These are phyloP conservation scores for Erodium maritimum DNA, from an alignment of 345 rosid species.

Conservation along the genomic window DNA sequence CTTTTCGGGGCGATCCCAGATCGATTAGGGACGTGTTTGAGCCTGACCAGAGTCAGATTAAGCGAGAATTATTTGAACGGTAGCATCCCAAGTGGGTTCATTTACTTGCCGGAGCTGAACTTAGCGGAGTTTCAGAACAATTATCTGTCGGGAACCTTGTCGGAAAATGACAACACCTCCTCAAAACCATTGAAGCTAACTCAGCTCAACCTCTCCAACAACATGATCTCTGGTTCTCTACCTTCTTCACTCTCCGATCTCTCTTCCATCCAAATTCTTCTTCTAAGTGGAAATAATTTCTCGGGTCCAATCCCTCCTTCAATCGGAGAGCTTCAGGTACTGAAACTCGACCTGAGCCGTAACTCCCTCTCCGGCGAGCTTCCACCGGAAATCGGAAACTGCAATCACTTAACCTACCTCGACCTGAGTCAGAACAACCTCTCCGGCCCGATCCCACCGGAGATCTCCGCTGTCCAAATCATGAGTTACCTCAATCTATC, in stretches of 20 bases:
- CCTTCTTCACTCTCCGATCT: conserved; percentile 57
- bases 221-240: conserved; percentile 52
- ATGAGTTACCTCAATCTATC: conserved; percentile 73
- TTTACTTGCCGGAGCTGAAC: conserved; percentile 52
- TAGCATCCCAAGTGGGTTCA: conserved; percentile 53
- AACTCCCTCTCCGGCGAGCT: conserved; percentile 63
- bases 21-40: conserved; percentile 54
- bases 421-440: conserved; percentile 63
- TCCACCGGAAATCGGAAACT: conserved; percentile 54
- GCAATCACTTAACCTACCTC: conserved; percentile 33
- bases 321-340: conserved; percentile 42
- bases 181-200: conserved; percentile 26
- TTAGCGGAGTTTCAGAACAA: conserved; percentile 78
- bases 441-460: conserved; percentile 47
- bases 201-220: conserved; percentile 65
- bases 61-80: conserved; percentile 76
- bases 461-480: conserved; percentile 42
- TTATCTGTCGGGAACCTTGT: conserved; percentile 40
- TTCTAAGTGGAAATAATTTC: conserved; percentile 50
- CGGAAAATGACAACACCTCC: conserved; percentile 19
- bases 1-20: conserved; percentile 73
- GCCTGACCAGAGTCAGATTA: conserved; percentile 53
- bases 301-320: conserved; percentile 59
- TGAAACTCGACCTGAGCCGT: conserved; percentile 56
- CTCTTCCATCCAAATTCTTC: conserved; percentile 58